Evolutionary conservation across 2,329 filamentous ascomycete species (phyloP).

Genomic region (Beauveria caledonica): DNA sequence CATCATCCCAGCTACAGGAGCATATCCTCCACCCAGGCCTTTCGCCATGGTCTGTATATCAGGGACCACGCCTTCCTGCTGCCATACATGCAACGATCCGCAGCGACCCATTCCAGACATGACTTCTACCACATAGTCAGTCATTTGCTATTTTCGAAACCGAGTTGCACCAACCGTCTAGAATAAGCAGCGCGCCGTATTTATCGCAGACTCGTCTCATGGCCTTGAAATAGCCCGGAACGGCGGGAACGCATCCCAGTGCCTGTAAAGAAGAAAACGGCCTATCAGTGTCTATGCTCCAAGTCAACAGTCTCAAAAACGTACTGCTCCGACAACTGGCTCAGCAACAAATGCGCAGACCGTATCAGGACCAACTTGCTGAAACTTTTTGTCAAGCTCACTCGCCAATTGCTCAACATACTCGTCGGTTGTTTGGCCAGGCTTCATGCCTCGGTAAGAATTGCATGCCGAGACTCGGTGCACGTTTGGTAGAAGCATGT

Average conservation of each 20-base stretch:
- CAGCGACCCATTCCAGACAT: slow-evolving; percentile 61
- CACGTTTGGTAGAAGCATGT: slow-evolving; percentile 48
- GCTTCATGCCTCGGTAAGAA: slow-evolving; percentile 47
- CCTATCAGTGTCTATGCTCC: background rate
- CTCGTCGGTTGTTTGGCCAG: slow-evolving; percentile 43
- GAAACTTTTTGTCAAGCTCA: slow-evolving; percentile 60
- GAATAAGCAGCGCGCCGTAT: slow-evolving; percentile 64
- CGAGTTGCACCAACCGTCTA: slow-evolving; percentile 34
- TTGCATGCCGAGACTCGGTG: slow-evolving; percentile 58
- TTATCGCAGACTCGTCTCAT: slow-evolving; percentile 61
- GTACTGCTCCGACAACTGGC: slow-evolving; percentile 56
- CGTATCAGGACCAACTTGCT: slow-evolving; percentile 51
- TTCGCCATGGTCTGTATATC: slow-evolving; percentile 63
- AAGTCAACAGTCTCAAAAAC: background rate
- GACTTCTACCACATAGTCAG: slow-evolving; percentile 40
- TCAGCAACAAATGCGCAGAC: slow-evolving; percentile 67
- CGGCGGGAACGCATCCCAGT: slow-evolving; percentile 58
- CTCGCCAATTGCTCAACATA: slow-evolving; percentile 53
- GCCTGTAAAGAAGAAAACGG: slow-evolving; percentile 10
- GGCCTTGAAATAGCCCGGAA: slow-evolving; percentile 60
- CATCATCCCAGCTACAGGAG: slow-evolving; percentile 52
- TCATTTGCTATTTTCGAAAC: background rate
- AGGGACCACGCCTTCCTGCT: slow-evolving; percentile 48
- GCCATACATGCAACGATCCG: slow-evolving; percentile 53
- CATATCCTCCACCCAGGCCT: slow-evolving; percentile 55